These are phyloP conservation scores for Pseudonitzschia pungens DNA, from an alignment of 108 stramenopile species.

Conservation along the genomic window DNA sequence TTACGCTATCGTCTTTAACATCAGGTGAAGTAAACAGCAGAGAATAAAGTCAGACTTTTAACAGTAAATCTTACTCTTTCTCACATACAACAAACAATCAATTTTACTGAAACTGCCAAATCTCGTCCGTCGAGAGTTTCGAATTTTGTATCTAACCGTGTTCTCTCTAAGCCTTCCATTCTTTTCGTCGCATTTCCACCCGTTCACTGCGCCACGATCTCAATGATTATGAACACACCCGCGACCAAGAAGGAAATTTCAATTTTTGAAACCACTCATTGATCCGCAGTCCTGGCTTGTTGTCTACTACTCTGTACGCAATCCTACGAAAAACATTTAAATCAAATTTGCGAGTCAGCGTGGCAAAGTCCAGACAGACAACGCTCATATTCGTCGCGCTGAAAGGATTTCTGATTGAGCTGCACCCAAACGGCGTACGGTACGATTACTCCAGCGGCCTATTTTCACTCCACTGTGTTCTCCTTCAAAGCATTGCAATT, in stretches of 20 bases:
- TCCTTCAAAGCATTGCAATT: background rate
- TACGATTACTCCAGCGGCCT: background rate
- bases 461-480: background rate
- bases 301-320: background rate
- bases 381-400: background rate
- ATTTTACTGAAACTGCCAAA: too few relatives aligned
- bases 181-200: background rate
- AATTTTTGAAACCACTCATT: slow-evolving; percentile 16
- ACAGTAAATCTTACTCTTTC: background rate
- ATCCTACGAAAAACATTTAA: background rate
- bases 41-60: too few relatives aligned
- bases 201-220: background rate
- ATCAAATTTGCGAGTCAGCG: slow-evolving; percentile 1
- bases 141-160: slow-evolving; percentile 4
- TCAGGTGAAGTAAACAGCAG: too few relatives aligned
- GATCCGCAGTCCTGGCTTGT: background rate
- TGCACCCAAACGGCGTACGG: too few relatives aligned
- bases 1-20: too few relatives aligned
- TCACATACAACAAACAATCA: too few relatives aligned
- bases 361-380: background rate
- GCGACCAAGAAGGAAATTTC: background rate
- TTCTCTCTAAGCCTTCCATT: background rate
- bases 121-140: background rate
- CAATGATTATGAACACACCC: background rate
- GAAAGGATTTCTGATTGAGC: too few relatives aligned